A percentile compares a stretch with the other conserved stretches of the same genome.
Conservation (phyloP, 2,329 filamentous ascomycete species). For the Macrophomina tecta region DNA sequence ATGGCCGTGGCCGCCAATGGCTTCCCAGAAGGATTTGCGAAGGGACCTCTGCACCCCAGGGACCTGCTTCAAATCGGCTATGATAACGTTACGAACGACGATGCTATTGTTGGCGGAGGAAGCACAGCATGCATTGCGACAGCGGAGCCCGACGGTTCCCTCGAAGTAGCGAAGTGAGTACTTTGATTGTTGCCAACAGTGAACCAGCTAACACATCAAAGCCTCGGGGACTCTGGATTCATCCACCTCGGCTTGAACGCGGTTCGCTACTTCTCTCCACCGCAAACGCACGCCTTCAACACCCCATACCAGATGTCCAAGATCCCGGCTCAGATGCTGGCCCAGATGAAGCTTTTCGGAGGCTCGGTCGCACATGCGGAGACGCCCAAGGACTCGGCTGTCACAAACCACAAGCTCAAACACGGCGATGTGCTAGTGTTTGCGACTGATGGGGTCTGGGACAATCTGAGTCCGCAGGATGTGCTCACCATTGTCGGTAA, state of each 20-base stretch:
- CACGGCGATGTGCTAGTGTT: constrained; percentile 95
- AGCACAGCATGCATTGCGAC: constrained; percentile 92
- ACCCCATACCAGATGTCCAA: constrained; percentile 94
- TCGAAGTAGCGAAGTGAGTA: constrained; percentile 81
- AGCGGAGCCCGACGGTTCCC: constrained; percentile 70
- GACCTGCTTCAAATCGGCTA: constrained; percentile 83
- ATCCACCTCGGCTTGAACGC: constrained; percentile 84
- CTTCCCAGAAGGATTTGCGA: constrained; percentile 52
- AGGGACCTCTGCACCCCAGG: constrained; percentile 63
- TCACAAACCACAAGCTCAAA: constrained; percentile 75
- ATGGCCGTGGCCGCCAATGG: constrained; percentile 80
- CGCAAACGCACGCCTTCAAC: constrained; percentile 97
- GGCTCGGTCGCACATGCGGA: constrained; percentile 73
- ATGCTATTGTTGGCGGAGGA: constrained; percentile 77
- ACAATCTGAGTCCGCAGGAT: constrained; percentile 92
- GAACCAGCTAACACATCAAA: constrained; percentile 35
- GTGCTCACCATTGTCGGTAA: constrained; percentile 79
- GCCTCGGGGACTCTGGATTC: constrained; percentile 91
- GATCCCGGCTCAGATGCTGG: constrained; percentile 78
- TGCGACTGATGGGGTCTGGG: constrained; percentile 93
- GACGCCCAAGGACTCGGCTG: constrained; percentile 80
- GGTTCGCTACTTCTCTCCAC: constrained; percentile 80
- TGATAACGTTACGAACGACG: constrained; percentile 77
- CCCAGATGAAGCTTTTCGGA: constrained; percentile 83
- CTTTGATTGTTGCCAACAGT: no score